Percentiles rank a stretch among this genome's conserved stretches.
Evolutionary conservation across 2,329 filamentous ascomycete species (phyloP).

Genomic region (Penicillium verrucosum): DNA sequence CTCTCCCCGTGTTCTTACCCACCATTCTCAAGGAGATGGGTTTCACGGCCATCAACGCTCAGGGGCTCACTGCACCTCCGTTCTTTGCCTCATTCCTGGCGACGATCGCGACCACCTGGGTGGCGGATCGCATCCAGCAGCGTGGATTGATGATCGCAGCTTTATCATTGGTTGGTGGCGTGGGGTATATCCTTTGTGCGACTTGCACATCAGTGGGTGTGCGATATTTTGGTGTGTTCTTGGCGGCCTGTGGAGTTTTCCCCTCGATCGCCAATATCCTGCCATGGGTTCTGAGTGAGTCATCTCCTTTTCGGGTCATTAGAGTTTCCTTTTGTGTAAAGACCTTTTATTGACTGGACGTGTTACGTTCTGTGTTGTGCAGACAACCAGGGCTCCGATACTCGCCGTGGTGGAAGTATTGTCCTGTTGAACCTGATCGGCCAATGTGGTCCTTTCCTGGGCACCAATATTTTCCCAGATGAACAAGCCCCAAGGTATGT

Average conservation of each 20-base stretch:
- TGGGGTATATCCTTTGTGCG: conserved; percentile 65
- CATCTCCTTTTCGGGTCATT: not conserved
- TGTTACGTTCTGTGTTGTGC: not conserved
- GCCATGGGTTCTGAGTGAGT: conserved; percentile 60
- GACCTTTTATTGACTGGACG: not conserved
- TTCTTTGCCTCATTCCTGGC: conserved; percentile 66
- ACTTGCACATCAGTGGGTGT: conserved; percentile 50
- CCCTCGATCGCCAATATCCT: conserved; percentile 68
- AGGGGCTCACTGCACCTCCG: conserved; percentile 69
- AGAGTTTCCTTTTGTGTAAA: not conserved
- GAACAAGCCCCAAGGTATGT: conserved; percentile 47
- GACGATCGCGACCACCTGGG: conserved; percentile 58
- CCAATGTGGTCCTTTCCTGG: conserved; percentile 62
- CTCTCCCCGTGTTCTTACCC: conserved; percentile 63
- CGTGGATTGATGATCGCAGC: conserved; percentile 59
- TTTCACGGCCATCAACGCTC: conserved; percentile 63
- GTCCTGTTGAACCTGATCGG: conserved; percentile 66
- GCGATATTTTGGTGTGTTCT: conserved; percentile 53
- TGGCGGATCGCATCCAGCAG: conserved; percentile 65
- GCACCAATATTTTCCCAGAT: conserved; percentile 61
- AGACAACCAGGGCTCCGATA: conserved; percentile 68
- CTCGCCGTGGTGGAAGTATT: conserved; percentile 63
- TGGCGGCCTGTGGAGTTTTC: conserved; percentile 62
- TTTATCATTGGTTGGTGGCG: conserved; percentile 56
- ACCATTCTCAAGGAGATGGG: conserved; percentile 65